Evolutionary conservation across 352 stramenopile species (phyloP).

Genomic region (Halophytophthora polymorphica): DNA sequence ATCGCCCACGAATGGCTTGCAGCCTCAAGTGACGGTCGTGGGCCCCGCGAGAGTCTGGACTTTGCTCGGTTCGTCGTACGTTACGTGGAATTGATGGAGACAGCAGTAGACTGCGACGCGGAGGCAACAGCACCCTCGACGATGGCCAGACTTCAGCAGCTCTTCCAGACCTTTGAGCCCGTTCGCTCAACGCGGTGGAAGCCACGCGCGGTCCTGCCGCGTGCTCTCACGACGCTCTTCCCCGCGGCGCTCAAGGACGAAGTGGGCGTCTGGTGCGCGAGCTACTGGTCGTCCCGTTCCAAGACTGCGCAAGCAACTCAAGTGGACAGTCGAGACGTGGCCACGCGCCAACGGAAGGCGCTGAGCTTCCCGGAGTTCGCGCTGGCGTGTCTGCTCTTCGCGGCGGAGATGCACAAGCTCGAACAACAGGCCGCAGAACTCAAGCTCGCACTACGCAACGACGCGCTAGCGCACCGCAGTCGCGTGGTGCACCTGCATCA

Average conservation of each 20-base stretch:
- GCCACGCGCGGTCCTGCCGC: conserved; percentile 25
- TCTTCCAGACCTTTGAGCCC: conserved; percentile 42
- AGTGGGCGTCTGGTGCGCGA: conserved; percentile 30
- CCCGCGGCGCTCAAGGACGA: conserved; percentile 18
- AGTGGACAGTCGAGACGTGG: too few species aligned
- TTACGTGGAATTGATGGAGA: conserved; percentile 44
- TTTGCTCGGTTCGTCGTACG: conserved; percentile 70
- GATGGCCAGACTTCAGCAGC: conserved; percentile 26
- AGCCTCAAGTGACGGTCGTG: conserved; percentile 6
- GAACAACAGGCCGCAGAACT: conserved; percentile 20
- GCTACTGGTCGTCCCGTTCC: conserved; percentile 18
- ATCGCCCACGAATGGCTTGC: conserved; percentile 25
- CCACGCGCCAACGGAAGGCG: too few species aligned
- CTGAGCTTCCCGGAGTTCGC: conserved; percentile 59
- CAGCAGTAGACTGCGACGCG: neutral
- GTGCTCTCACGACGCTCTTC: conserved; percentile 31
- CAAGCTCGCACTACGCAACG: conserved; percentile 34
- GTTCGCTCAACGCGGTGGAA: conserved; percentile 30
- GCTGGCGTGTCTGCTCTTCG: conserved; percentile 55
- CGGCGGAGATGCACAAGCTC: conserved; percentile 18
- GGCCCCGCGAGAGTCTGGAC: conserved; percentile 18
- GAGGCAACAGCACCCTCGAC: conserved; percentile 13
- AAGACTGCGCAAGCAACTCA: too few species aligned
- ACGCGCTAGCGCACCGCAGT: conserved; percentile 47
- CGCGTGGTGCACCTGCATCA: conserved; percentile 73